A percentile compares a stretch with the other conserved stretches of the same genome.
Evolutionary conservation across 1,284 basidiomycete species (phyloP).

Genomic region (Ganoderma sp.): DNA sequence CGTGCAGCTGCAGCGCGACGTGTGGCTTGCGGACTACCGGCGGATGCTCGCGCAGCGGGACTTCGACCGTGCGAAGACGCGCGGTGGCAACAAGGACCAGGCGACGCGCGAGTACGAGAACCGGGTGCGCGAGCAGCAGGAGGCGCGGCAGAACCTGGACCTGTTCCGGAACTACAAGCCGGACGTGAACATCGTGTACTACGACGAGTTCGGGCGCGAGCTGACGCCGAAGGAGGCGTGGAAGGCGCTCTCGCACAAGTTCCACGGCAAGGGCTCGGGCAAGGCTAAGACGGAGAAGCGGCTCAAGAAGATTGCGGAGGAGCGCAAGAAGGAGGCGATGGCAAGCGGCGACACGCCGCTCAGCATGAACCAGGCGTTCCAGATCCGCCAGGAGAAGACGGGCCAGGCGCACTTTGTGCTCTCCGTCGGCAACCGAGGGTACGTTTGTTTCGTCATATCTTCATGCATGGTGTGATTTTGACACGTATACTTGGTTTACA

Average conservation of each 20-base stretch:
- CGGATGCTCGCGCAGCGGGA: conserved; percentile 80
- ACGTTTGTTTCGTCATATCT: conserved; percentile 40
- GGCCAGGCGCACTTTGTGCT: conserved; percentile 95
- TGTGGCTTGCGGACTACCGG: conserved; percentile 90
- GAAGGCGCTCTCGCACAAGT: conserved; percentile 94
- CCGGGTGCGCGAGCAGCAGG: conserved; percentile 87
- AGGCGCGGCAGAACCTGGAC: conserved; percentile 84
- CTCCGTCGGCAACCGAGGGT: conserved; percentile 93
- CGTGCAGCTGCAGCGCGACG: conserved; percentile 83
- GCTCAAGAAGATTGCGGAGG: conserved; percentile 92
- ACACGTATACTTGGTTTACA: conserved; percentile 37
- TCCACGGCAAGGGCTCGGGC: conserved; percentile 94
- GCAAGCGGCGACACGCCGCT: conserved; percentile 90
- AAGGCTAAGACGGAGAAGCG: conserved; percentile 95
- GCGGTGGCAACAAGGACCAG: conserved; percentile 90
- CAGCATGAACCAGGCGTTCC: conserved; percentile 91
- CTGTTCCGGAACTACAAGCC: conserved; percentile 95
- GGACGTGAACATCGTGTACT: conserved; percentile 94
- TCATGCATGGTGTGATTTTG: background rate
- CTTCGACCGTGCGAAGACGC: conserved; percentile 73
- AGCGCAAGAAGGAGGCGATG: conserved; percentile 91
- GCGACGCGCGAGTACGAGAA: conserved; percentile 96
- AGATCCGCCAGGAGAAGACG: conserved; percentile 87
- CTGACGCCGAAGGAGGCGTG: conserved; percentile 96
- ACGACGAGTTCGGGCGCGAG: conserved; percentile 93